A percentile compares a stretch with the other conserved stretches of the same genome.
Conservation (phyloP, 2,329 filamentous ascomycete genomes). For the Aspergillus ochraceoroseus region DNA sequence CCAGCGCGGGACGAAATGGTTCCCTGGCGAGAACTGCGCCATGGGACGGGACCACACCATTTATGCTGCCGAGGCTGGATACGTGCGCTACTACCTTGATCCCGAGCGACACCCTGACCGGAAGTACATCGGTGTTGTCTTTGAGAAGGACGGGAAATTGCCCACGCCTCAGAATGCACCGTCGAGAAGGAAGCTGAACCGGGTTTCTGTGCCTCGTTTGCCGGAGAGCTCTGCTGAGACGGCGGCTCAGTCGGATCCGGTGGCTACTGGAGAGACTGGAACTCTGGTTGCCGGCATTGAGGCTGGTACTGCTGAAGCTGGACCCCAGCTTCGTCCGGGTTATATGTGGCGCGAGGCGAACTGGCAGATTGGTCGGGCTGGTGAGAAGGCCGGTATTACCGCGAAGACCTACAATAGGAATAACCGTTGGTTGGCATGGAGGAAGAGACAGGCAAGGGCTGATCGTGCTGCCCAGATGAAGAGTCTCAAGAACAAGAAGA, state of each 20-base stretch:
- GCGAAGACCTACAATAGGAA: slow-evolving; percentile 54
- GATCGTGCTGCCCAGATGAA: slow-evolving; percentile 52
- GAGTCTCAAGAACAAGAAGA: slow-evolving; percentile 48
- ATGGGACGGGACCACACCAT: slow-evolving; percentile 97
- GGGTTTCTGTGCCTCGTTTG: slow-evolving; percentile 52
- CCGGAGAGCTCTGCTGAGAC: slow-evolving; percentile 19
- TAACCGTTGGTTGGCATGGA: slow-evolving; percentile 62
- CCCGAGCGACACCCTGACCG: slow-evolving; percentile 74
- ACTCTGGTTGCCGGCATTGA: slow-evolving; percentile 24
- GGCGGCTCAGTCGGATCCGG: slow-evolving; percentile 24
- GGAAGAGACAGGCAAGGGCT: slow-evolving; percentile 52
- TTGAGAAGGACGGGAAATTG: slow-evolving; percentile 73
- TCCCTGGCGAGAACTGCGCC: slow-evolving; percentile 87
- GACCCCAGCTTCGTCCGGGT: slow-evolving; percentile 47
- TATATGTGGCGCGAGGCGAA: slow-evolving; percentile 64
- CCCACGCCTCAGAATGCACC: slow-evolving; percentile 71
- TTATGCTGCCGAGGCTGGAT: slow-evolving; percentile 76
- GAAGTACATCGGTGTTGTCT: slow-evolving; percentile 91
- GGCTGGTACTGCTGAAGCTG: slow-evolving; percentile 26
- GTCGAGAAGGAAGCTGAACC: slow-evolving; percentile 68
- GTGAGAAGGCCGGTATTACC: slow-evolving; percentile 55
- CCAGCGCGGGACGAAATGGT: slow-evolving; percentile 92
- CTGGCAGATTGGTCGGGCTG: slow-evolving; percentile 62
- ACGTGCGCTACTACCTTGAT: slow-evolving; percentile 95
- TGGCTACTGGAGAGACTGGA: slow-evolving; percentile 25